Base-by-base conservation (phyloP, 129 eudicot species). In the Saposhnikovia divaricata region DNA sequence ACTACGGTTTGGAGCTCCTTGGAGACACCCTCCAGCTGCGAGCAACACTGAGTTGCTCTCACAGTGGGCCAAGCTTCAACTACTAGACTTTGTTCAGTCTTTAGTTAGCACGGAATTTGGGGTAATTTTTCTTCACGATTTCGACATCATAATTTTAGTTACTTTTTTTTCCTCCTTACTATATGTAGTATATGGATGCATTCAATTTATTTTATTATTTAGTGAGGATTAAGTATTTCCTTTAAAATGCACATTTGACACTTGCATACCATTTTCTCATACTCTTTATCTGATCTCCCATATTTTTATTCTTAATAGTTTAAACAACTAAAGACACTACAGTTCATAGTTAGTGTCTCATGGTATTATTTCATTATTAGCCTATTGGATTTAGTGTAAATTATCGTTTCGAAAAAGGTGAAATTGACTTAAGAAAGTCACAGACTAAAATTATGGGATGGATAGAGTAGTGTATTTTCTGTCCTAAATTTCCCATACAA, bases 1-100 rank as follows among this genome's bases (percentile, higher is more conserved):
- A 77, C 85, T 92, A 84, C 85, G 97, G 34, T 92, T 95, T 85
- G 98, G 98, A 77, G 94, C 98, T 81, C 96, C 98, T 59, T 95
- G 98, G 98, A 92, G 96, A 81, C 96, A 89, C 77, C 97, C 96
- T 47, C 98, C 97, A 46, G 77, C 51, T 19, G 82, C 84, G 34
- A 90, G 89, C 71, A 77, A 89, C 79, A 84, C 83, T 81, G 42
- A 4, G 23, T 57, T 73, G 68, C 86, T 83, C 59, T 80, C 69
- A 25, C 84, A 86, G 75, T 94, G 98, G 98, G 97, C 98, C 81
- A 94, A 90, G 79, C 82, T 94, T 81, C 98, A 94, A 84, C 83
- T 94, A 37, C 86, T 90, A 92, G 98, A 94, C 80, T 94, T 94
- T 73, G 84, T 94, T 50, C 98, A 93, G 80, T 88, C 90, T 77